Percentiles rank a stretch among this genome's conserved stretches.
phyloP scores from a whole-genome alignment of 441 rosid genomes.

The Adansonia madagascariensis region DNA sequence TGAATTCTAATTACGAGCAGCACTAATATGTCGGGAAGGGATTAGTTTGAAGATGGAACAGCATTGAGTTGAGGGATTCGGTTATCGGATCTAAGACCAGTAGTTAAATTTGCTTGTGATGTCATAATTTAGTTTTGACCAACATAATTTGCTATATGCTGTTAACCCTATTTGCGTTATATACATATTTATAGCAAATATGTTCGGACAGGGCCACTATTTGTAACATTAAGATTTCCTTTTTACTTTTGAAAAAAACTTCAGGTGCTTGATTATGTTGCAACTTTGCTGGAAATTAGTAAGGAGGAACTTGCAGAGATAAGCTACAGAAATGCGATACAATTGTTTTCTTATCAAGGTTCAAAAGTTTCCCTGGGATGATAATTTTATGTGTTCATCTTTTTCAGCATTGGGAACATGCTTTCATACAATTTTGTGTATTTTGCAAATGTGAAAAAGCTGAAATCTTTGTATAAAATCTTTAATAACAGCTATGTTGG shows the following conservation, averaged over 20 bases:
- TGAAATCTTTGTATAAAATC: neutral
- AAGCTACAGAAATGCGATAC: conserved; percentile 64
- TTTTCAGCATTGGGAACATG: neutral
- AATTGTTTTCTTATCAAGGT: conserved; percentile 68
- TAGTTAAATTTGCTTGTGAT: conserved; percentile 3
- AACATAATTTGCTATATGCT: neutral
- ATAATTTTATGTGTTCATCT: conserved; percentile 12
- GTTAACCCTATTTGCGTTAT: neutral
- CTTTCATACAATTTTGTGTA: neutral
- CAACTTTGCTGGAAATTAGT: conserved; percentile 60
- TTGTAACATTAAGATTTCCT: neutral
- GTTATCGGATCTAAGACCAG: neutral
- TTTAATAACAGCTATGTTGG: neutral
- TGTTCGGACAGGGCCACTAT: neutral
- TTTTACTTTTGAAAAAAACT: neutral
- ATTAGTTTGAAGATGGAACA: neutral
- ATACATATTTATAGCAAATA: neutral
- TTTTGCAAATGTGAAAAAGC: neutral
- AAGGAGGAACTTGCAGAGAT: conserved; percentile 69
- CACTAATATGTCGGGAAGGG: neutral
- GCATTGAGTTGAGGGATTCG: neutral
- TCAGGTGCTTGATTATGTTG: conserved; percentile 74
- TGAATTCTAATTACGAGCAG: neutral
- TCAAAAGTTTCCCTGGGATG: conserved; percentile 44
- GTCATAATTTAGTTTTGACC: neutral